Evolutionary conservation across 2,329 filamentous ascomycete species (phyloP), one percentile per base, ranked within the genome.

Genomic region (Dactylellina haptotyla): DNA sequence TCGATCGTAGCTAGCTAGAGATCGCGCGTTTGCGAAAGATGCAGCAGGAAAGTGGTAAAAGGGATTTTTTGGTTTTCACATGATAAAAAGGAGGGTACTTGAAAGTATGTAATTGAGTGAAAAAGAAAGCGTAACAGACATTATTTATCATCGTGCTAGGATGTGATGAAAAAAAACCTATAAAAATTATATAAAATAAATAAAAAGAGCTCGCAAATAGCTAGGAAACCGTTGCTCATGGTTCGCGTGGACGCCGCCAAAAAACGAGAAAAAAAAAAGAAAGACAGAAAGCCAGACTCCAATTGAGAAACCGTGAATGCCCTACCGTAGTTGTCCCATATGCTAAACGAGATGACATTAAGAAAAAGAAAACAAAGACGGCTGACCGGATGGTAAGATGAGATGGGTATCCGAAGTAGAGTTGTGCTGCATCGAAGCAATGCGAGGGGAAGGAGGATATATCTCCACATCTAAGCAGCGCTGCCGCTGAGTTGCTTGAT

Each of bases 401-500:
- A 56, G 51, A 39, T 18, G 64, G 64, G 64, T 69, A 69, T 69
- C 56, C 30, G 37, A 39, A 20, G 25, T 25, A 45, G n/a, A 30
- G 20, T 16, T 4, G 41, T 39, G 37, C 41, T 46, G 39, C 16
- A 54, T 18, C 25, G 37, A 45, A 37, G 56, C 50, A 48, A 57
- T 57, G 50, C 50, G 41, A 50, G 8, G 5, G 25, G 10, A 37
- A 14, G n/a, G 26, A 23, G 12, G 25, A 5, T 12, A 23, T 72
- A 37, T 65, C 67, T 53, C 39, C 4, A 14, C 41, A 23, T 34
- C 39, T 20, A 54, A 54, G 45, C 23, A n/a, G 45, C 20, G 50
- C 54, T 65, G 41, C 59, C 77, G 73, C 81, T 83, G 62, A 86
- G 77, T 41, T 83, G 80, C n/a, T 82, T 82, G 48, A 89, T 80